phyloP scores from a whole-genome alignment of 192 early-diverging fungal species.

The Gorgonomyces haynaldii region DNA sequence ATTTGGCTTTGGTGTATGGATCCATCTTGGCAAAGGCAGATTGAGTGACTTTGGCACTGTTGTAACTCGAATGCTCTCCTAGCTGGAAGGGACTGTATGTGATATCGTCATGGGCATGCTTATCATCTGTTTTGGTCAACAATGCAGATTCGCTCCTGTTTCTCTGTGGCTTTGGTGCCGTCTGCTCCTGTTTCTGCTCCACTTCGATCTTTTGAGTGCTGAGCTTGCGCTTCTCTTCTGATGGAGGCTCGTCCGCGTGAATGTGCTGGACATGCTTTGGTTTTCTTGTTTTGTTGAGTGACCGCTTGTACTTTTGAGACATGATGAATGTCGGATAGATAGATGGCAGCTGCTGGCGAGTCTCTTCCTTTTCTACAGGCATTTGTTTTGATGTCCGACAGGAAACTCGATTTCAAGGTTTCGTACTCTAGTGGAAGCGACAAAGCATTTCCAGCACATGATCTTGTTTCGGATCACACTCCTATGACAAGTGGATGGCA shows the following conservation, averaged over 20 bases:
- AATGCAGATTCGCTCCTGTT: not conserved
- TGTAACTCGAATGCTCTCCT: constrained; percentile 18
- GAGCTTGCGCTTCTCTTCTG: too few relatives aligned
- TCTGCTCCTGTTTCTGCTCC: too few relatives aligned
- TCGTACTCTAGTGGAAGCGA: not conserved
- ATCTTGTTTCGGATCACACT: constrained; percentile 3
- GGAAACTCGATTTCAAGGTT: not conserved
- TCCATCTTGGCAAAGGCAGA: constrained; percentile 15
- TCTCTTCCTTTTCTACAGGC: too few relatives aligned
- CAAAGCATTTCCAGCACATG: not conserved
- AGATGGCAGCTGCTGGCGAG: too few relatives aligned
- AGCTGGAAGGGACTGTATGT: constrained; percentile 34
- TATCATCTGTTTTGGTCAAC: not conserved
- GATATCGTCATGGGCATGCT: not conserved
- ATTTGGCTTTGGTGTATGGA: constrained; percentile 22
- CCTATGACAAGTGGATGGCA: constrained; percentile 34
- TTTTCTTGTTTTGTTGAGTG: too few relatives aligned
- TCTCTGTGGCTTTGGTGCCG: too few relatives aligned
- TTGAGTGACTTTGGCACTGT: constrained; percentile 10
- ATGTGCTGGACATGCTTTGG: too few relatives aligned
- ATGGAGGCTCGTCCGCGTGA: too few relatives aligned
- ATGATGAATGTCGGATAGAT: too few relatives aligned
- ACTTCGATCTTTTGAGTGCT: too few relatives aligned
- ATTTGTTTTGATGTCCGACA: constrained; percentile 1
- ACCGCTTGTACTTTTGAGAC: too few relatives aligned